These are phyloP conservation scores for Pichia eremophila DNA, from an alignment of 805 yeast species.

Conservation along the genomic window DNA sequence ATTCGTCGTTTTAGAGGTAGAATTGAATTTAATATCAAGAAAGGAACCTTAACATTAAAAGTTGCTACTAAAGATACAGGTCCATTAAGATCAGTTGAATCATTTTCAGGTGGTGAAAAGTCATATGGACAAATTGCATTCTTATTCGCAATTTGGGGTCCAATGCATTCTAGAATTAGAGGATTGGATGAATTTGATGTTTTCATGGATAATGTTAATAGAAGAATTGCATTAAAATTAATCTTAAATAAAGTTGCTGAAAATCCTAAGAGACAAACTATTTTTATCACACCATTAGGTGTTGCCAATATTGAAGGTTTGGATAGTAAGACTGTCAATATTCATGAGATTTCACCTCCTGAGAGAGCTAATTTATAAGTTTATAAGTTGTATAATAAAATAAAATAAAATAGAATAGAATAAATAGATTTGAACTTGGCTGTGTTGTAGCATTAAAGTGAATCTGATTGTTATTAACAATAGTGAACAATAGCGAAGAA, in stretches of 20 bases:
- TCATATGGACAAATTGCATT: slow-evolving; percentile 88
- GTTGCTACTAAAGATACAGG: slow-evolving; percentile 55
- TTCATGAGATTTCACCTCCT: slow-evolving; percentile 47
- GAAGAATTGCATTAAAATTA: slow-evolving; percentile 67
- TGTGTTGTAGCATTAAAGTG: too few species aligned
- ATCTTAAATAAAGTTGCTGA: slow-evolving; percentile 59
- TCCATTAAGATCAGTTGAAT: slow-evolving; percentile 59
- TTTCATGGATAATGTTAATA: slow-evolving; percentile 89
- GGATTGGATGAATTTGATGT: slow-evolving; percentile 97
- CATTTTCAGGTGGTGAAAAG: slow-evolving; percentile 95
- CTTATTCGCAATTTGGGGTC: slow-evolving; percentile 82
- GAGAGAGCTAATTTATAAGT: slow-evolving; percentile 15
- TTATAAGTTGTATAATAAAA: background rate
- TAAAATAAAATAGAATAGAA: too few species aligned
- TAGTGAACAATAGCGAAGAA: too few species aligned
- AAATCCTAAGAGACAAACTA: slow-evolving; percentile 68
- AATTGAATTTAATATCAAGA: slow-evolving; percentile 50
- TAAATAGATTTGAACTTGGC: too few species aligned
- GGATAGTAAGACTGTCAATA: slow-evolving; percentile 43
- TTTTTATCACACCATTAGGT: slow-evolving; percentile 91
- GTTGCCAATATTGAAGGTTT: slow-evolving; percentile 61
- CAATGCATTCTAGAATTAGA: slow-evolving; percentile 78
- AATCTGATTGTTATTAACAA: too few species aligned
- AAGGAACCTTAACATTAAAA: slow-evolving; percentile 42
- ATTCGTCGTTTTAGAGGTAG: slow-evolving; percentile 68